Evolutionary conservation across 306 rosid genomes (phyloP).

Genomic region (Quercus wislizeni): DNA sequence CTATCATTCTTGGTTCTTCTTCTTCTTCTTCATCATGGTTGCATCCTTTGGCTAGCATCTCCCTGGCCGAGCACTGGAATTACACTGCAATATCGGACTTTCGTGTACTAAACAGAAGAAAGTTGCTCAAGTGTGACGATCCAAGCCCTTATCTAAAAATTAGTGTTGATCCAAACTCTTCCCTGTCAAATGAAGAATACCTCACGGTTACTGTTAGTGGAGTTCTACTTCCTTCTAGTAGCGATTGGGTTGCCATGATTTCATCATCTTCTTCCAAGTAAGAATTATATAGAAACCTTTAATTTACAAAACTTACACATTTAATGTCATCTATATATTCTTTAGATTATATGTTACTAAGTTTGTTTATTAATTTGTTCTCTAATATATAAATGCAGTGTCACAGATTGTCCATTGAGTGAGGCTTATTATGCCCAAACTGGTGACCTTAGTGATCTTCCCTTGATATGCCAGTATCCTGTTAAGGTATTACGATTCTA

Average conservation of each 20-base stretch:
- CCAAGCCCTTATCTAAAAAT: slow-evolving; percentile 35
- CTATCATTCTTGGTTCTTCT: not conserved
- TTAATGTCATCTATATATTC: not conserved
- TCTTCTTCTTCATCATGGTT: slow-evolving; percentile 5
- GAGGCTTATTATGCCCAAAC: slow-evolving; percentile 50
- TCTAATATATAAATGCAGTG: slow-evolving; percentile 33
- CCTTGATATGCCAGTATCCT: slow-evolving; percentile 92
- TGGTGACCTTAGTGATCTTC: slow-evolving; percentile 72
- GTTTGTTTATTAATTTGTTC: not conserved
- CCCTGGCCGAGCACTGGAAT: slow-evolving; percentile 38
- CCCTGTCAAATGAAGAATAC: slow-evolving; percentile 45
- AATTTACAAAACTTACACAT: not conserved
- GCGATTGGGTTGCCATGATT: slow-evolving; percentile 83
- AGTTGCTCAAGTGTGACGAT: slow-evolving; percentile 32
- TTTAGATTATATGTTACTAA: not conserved
- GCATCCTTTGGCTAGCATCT: slow-evolving; percentile 29
- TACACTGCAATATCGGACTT: slow-evolving; percentile 67
- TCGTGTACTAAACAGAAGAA: slow-evolving; percentile 54
- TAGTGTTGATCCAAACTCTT: slow-evolving; percentile 26
- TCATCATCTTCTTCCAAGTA: slow-evolving; percentile 75
- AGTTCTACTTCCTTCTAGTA: slow-evolving; percentile 40
- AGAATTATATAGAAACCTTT: not conserved
- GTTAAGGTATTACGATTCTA: slow-evolving; percentile 53
- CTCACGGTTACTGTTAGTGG: slow-evolving; percentile 57
- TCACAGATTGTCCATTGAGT: slow-evolving; percentile 31